Conservation (phyloP, 495 filamentous ascomycete species). For the Aspergillus nanangensis region DNA sequence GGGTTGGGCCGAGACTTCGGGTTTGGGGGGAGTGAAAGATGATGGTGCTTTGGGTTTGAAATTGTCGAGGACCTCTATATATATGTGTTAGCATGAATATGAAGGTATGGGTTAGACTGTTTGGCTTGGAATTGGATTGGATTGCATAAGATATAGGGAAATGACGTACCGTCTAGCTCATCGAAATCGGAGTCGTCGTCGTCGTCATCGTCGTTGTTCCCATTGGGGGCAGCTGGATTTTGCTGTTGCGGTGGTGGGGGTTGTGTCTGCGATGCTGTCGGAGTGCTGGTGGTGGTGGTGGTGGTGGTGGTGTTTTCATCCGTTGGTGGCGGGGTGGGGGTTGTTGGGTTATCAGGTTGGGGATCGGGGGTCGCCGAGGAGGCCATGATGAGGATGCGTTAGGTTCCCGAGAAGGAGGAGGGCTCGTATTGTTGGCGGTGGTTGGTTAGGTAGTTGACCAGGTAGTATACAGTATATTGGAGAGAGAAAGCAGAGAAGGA, state of each 20-base stretch:
- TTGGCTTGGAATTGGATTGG: background rate
- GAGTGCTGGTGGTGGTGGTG: constrained; percentile 5
- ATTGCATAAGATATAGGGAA: background rate
- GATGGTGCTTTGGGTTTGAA: constrained; percentile 56
- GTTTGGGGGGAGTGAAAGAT: constrained; percentile 23
- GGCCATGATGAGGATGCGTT: constrained; percentile 10
- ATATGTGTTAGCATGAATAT: background rate
- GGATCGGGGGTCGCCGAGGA: constrained; percentile 12
- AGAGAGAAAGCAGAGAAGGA: background rate
- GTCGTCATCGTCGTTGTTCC: constrained; percentile 16
- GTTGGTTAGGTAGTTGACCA: too few relatives aligned
- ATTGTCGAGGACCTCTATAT: constrained; percentile 82
- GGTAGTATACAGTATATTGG: too few relatives aligned
- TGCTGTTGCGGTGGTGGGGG: background rate
- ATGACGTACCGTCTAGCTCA: constrained; percentile 72
- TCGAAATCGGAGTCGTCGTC: constrained; percentile 66
- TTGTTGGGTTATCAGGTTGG: background rate
- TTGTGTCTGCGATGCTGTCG: constrained; percentile 1
- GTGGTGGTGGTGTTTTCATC: background rate
- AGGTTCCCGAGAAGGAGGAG: too few relatives aligned
- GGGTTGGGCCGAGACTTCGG: constrained; percentile 29
- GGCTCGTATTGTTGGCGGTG: too few relatives aligned
- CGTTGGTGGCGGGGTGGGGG: constrained; percentile 3
- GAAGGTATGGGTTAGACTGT: background rate
- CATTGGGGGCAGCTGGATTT: background rate